A percentile compares a stretch with the other conserved stretches of the same genome.
phyloP scores from a whole-genome alignment of 768 basidiomycete genomes.

The Kwoniella heveanensis region DNA sequence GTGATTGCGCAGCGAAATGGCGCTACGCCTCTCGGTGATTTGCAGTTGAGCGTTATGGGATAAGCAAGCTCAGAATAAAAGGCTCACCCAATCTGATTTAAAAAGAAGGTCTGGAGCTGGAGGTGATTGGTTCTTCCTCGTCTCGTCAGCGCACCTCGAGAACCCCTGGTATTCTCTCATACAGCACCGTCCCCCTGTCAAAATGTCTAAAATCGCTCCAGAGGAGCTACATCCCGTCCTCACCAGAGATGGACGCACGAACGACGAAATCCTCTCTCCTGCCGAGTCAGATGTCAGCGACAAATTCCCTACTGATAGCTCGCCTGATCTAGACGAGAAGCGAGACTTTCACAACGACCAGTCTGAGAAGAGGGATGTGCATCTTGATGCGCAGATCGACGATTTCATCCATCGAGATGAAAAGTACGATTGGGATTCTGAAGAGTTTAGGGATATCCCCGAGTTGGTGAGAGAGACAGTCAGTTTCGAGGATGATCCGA shows the following conservation, averaged over 20 bases:
- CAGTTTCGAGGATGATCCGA: constrained; percentile 22
- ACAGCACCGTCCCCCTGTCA: background rate
- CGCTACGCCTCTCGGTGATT: too few relatives aligned
- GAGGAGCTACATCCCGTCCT: background rate
- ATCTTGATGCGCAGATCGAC: background rate
- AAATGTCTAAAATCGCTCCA: background rate
- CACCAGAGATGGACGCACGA: background rate
- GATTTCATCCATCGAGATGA: constrained; percentile 6
- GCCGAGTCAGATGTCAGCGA: background rate
- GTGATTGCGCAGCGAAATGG: too few relatives aligned
- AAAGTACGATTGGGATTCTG: constrained; percentile 21
- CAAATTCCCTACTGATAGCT: constrained; percentile 1
- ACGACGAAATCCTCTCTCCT: background rate
- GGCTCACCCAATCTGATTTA: background rate
- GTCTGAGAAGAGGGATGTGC: background rate
- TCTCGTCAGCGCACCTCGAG: too few relatives aligned
- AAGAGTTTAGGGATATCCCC: constrained; percentile 18
- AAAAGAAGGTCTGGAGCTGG: background rate
- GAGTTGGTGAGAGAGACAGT: constrained; percentile 18
- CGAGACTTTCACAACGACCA: constrained; percentile 1
- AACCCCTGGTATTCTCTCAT: background rate
- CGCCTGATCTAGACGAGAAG: background rate
- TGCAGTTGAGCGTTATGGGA: too few relatives aligned
- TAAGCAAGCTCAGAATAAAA: background rate
- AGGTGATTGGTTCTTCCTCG: too few relatives aligned